Evolutionary conservation across 805 yeast species (phyloP).

Genomic region (Ogataea ganodermae): DNA sequence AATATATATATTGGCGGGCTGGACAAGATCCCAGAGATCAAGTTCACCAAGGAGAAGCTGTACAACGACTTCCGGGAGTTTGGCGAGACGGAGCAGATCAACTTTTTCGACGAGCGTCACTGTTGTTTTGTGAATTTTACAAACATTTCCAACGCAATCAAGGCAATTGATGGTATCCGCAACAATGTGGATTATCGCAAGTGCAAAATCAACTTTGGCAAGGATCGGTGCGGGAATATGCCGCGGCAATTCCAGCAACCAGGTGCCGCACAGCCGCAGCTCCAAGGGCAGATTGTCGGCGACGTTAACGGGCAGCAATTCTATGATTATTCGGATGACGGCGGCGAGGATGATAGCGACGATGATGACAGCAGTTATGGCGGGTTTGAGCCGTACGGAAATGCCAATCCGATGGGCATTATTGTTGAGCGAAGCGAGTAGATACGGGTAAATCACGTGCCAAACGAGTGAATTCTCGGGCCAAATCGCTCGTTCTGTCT

Average conservation of each 20-base stretch:
- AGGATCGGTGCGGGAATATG: conserved; percentile 92
- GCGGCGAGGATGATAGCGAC: conserved; percentile 9
- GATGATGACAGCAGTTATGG: conserved; percentile 14
- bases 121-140: conserved; percentile 94
- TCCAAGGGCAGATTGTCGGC: conserved; percentile 20
- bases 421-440: conserved; percentile 7
- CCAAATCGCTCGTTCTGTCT: too few species aligned
- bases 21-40: conserved; percentile 34
- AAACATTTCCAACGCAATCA: conserved; percentile 85
- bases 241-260: conserved; percentile 65
- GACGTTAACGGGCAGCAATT: conserved; percentile 24
- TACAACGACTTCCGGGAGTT: conserved; percentile 73
- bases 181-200: conserved; percentile 66
- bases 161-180: conserved; percentile 89
- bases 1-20: conserved; percentile 81
- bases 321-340: conserved; percentile 24
- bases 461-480: background rate
- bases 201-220: conserved; percentile 87
- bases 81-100: conserved; percentile 95
- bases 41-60: conserved; percentile 48
- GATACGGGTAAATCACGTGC: background rate
- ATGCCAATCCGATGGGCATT: conserved; percentile 29
- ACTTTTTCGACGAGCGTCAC: conserved; percentile 76
- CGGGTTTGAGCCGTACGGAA: conserved; percentile 22
- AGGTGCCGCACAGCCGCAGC: conserved; percentile 9